Evolutionary conservation across 1,284 basidiomycete species (phyloP).

Genomic region (Melampsora larici-populina): DNA sequence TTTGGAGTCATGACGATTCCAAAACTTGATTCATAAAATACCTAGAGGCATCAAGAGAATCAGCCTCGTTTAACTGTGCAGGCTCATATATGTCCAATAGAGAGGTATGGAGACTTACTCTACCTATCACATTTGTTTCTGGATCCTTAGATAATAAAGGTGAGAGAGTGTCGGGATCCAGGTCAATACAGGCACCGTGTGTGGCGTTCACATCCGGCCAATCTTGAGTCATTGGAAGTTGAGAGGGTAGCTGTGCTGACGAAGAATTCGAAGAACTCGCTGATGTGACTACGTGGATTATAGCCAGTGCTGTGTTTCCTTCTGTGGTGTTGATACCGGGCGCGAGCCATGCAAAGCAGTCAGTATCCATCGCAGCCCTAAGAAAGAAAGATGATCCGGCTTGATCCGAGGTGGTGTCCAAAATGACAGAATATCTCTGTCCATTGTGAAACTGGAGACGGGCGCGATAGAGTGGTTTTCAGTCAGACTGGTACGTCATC

Average conservation of each 20-base stretch:
- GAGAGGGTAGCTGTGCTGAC: background rate
- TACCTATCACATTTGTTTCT: slow-evolving; percentile 9
- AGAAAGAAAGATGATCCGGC: slow-evolving; percentile 8
- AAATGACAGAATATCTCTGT: slow-evolving; percentile 48
- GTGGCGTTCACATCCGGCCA: slow-evolving; percentile 9
- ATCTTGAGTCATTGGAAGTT: slow-evolving; percentile 3
- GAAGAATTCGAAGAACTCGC: background rate
- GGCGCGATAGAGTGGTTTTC: background rate
- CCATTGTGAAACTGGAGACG: slow-evolving; percentile 45
- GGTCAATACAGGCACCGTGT: slow-evolving; percentile 33
- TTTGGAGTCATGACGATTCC: slow-evolving; percentile 16
- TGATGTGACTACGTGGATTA: slow-evolving; percentile 10
- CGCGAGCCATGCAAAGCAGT: slow-evolving; percentile 12
- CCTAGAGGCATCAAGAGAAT: background rate
- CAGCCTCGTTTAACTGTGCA: too few species aligned
- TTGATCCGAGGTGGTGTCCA: slow-evolving; percentile 43
- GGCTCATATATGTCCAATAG: too few species aligned
- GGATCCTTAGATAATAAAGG: slow-evolving; percentile 4
- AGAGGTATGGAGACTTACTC: slow-evolving; percentile 3
- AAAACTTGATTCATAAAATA: slow-evolving; percentile 31
- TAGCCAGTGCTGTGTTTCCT: slow-evolving; percentile 31
- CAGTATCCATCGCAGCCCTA: slow-evolving; percentile 13
- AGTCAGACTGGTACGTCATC: too few species aligned
- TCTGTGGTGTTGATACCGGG: slow-evolving; percentile 25
- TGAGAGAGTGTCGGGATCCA: background rate